phyloP scores from a whole-genome alignment of 2,329 filamentous ascomycete genomes.

The Aureobasidium sp. region DNA sequence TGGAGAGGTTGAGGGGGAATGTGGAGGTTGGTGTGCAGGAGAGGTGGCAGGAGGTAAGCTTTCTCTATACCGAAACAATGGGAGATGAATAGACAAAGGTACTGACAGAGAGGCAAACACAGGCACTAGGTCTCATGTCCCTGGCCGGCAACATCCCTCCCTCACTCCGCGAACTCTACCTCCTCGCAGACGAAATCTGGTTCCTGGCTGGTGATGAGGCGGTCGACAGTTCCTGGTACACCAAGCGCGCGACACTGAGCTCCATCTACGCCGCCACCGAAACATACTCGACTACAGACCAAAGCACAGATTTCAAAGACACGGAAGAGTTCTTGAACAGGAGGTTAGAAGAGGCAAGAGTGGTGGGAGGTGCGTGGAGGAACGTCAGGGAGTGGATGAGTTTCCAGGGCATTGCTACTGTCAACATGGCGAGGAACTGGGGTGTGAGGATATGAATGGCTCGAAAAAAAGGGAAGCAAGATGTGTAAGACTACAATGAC shows the following conservation, averaged over 20 bases:
- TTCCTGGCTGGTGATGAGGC: constrained; percentile 73
- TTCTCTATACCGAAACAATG: not conserved
- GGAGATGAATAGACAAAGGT: not conserved
- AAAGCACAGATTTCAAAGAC: constrained; percentile 60
- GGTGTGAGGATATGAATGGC: constrained; percentile 64
- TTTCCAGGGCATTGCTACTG: constrained; percentile 66
- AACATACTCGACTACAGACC: constrained; percentile 89
- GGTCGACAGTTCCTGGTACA: constrained; percentile 86
- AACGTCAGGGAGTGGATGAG: constrained; percentile 68
- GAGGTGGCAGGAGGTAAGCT: constrained; percentile 75
- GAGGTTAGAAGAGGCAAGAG: constrained; percentile 61
- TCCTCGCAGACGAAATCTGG: constrained; percentile 86
- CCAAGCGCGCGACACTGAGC: constrained; percentile 55
- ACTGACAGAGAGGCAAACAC: not conserved
- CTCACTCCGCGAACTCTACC: constrained; percentile 69
- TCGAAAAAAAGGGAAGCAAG: not conserved
- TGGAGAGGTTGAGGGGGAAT: constrained; percentile 73
- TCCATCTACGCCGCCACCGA: constrained; percentile 66
- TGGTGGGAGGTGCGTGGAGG: constrained; percentile 53
- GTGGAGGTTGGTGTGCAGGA: constrained; percentile 51
- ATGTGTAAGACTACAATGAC: not conserved
- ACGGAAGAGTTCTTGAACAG: constrained; percentile 74
- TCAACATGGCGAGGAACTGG: constrained; percentile 83
- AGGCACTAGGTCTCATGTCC: constrained; percentile 88
- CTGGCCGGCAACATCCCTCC: constrained; percentile 68